phyloP scores from a whole-genome alignment of 331 rosid genomes.

The Spiraea crenata region DNA sequence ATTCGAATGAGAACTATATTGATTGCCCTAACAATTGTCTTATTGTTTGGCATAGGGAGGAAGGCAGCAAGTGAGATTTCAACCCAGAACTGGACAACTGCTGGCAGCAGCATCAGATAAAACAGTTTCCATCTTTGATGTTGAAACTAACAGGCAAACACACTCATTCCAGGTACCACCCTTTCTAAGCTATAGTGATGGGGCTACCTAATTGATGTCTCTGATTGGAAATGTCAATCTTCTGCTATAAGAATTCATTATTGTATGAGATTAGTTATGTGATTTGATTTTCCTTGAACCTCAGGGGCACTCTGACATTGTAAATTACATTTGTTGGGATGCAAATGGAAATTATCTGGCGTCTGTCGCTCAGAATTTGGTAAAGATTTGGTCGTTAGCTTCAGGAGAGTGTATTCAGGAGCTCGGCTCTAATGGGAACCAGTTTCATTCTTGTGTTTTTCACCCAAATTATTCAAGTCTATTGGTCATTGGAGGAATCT shows the following conservation, averaged over 20 bases:
- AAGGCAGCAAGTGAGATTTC: constrained; percentile 73
- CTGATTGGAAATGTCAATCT: constrained; percentile 7
- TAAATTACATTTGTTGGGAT: constrained; percentile 75
- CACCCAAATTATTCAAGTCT: constrained; percentile 82
- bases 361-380: constrained; percentile 71
- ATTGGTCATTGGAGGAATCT: constrained; percentile 70
- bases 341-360: constrained; percentile 74
- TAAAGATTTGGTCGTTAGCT: constrained; percentile 67
- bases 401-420: constrained; percentile 80
- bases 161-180: constrained; percentile 53
- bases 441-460: constrained; percentile 72
- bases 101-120: constrained; percentile 75
- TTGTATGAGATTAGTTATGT: neutral
- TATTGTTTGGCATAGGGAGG: constrained; percentile 61
- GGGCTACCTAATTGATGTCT: neutral
- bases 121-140: constrained; percentile 73
- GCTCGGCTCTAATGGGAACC: constrained; percentile 64
- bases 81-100: constrained; percentile 66
- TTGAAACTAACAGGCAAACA: constrained; percentile 63
- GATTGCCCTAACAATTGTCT: constrained; percentile 32
- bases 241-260: neutral
- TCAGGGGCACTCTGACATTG: constrained; percentile 68
- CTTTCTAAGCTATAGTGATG: neutral
- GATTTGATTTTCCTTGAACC: constrained; percentile 11
- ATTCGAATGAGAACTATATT: constrained; percentile 18